These are phyloP conservation scores for Myxozyma nipponensis DNA, from an alignment of 805 yeast species.

Conservation along the genomic window DNA sequence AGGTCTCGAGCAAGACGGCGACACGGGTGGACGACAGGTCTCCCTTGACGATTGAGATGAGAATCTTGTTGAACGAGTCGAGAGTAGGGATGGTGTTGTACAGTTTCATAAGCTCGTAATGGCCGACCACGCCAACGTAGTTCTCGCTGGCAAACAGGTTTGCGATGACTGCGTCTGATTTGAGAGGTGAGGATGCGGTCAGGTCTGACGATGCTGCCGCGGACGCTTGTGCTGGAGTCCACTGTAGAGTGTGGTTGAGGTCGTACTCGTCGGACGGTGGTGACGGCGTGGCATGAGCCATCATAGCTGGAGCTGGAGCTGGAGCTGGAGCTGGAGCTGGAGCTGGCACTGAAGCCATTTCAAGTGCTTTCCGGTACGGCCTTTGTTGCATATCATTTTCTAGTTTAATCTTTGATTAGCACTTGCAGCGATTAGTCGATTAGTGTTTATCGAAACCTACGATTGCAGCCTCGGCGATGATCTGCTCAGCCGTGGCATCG, in stretches of 20 bases:
- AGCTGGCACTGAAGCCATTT: no score
- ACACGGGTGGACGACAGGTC: neutral
- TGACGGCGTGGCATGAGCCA: slow-evolving; percentile 5
- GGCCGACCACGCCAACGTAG: slow-evolving; percentile 10
- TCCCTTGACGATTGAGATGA: slow-evolving; percentile 6
- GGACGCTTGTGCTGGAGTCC: slow-evolving; percentile 3
- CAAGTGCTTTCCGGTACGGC: no score
- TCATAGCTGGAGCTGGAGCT: neutral
- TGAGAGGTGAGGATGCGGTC: neutral
- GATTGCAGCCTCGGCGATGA: slow-evolving; percentile 9
- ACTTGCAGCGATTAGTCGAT: no score
- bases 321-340: neutral
- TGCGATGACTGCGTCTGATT: slow-evolving; percentile 1
- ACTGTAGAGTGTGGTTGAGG: neutral
- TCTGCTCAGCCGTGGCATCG: slow-evolving; percentile 22
- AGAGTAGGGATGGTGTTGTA: slow-evolving; percentile 2
- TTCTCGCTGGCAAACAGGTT: slow-evolving; percentile 3
- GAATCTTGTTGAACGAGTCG: slow-evolving; percentile 11
- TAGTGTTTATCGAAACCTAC: neutral
- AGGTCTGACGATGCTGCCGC: neutral
- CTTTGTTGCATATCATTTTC: no score
- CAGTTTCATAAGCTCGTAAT: slow-evolving; percentile 9
- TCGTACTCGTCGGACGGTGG: neutral
- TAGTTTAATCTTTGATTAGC: no score
- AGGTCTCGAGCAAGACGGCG: slow-evolving; percentile 10